These are phyloP conservation scores for Trichosporon faecale DNA, from an alignment of 1,284 basidiomycete genomes.

Conservation along the genomic window DNA sequence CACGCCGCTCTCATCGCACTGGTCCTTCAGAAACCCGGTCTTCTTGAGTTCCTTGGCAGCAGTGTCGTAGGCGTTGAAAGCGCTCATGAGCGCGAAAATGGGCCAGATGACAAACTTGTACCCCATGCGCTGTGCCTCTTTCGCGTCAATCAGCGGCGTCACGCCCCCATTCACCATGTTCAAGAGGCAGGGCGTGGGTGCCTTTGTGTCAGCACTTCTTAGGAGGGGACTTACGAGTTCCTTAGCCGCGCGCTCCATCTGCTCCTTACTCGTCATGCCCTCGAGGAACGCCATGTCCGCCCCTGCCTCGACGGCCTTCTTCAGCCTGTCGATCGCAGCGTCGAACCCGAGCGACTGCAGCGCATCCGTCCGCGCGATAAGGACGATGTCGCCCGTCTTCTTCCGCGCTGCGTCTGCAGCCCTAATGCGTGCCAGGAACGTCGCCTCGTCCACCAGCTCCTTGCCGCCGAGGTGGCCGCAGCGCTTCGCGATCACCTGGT, in stretches of 20 bases:
- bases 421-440: conserved; percentile 60
- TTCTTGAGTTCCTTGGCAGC: conserved; percentile 19
- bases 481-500: conserved; percentile 77
- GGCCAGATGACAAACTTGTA: conserved; percentile 27
- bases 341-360: conserved; percentile 58
- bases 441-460: conserved; percentile 58
- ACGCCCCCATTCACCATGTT: conserved; percentile 73
- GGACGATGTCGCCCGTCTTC: conserved; percentile 66
- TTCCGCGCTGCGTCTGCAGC: conserved; percentile 71
- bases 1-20: neutral
- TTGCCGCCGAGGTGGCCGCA: conserved; percentile 78
- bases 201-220: conserved; percentile 5
- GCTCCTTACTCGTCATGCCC: conserved; percentile 67
- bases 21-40: conserved; percentile 15
- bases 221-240: conserved; percentile 68
- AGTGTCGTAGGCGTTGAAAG: conserved; percentile 20
- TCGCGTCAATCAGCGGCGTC: conserved; percentile 66
- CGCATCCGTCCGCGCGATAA: conserved; percentile 78
- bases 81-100: conserved; percentile 22
- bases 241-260: conserved; percentile 63
- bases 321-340: conserved; percentile 64
- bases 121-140: conserved; percentile 18
- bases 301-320: conserved; percentile 52
- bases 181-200: conserved; percentile 57
- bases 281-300: conserved; percentile 83